Evolutionary conservation across 2,329 filamentous ascomycete genomes (phyloP), one percentile per base, ranked within the genome.

Genomic region (Samsoniella hepiali): DNA sequence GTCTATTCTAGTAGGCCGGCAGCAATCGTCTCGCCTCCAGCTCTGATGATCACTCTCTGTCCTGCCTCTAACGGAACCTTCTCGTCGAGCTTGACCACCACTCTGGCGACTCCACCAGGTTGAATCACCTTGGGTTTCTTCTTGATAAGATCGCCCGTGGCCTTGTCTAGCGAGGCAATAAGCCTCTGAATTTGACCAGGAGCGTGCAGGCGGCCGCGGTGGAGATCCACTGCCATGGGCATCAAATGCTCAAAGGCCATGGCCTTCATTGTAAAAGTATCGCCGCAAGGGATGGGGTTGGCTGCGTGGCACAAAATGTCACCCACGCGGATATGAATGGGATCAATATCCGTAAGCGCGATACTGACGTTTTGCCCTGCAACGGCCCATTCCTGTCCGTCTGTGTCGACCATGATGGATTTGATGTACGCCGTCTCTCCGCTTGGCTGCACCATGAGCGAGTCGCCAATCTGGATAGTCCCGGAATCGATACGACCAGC

Each of bases 211-310:
- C 93, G 84, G 0, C 95, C 95, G 27, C 92, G 82, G 74, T 97
- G 93, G 9, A 99, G 87, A 71, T 98, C 94, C 10, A 98, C 86
- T 31, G 87, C 86, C 86, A 94, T 95, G 0, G 94, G 94, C 76
- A 93, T 89, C 17, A 99, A 77, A 66, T 94, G 89, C 65, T 97
- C 92, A 70, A 98, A 96, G 0, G 93, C 92, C 63, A 97, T 83
- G 11, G 95, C 87, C 75, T 96, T 96, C 65, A 90, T 86, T 1
- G 86, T 91, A 70, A 98, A 93, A 0, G 81, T 84, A 63, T 89
- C 89, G 64, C 91, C 80, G 64, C 89, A 90, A 32, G 81, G 77
- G 40, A 97, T 88, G 0, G 92, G 89, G 1, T 83, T 77, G 1
- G 82, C 81, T 0, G 87, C 82, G 55, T 85, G 82, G 76, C 93